phyloP scores from a whole-genome alignment of 2,329 filamentous ascomycete genomes.

The Delphinella strobiligena region DNA sequence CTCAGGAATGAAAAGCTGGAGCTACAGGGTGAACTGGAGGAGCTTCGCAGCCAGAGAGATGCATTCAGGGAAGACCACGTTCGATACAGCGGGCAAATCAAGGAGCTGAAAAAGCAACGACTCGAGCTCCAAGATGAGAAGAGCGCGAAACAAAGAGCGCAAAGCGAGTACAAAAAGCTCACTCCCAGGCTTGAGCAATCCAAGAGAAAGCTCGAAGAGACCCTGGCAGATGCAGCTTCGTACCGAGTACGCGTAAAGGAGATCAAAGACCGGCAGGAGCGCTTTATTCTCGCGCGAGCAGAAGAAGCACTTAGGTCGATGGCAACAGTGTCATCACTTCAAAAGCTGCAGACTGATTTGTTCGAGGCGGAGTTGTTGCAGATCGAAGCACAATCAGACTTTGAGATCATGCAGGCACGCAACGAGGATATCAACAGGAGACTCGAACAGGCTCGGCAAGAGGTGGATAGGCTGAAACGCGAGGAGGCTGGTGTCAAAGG shows the following conservation, averaged over 20 bases:
- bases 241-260: constrained; percentile 44
- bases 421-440: constrained; percentile 47
- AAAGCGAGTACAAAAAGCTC: constrained; percentile 52
- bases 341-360: constrained; percentile 48
- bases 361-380: constrained; percentile 58
- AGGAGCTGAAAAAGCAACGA: constrained; percentile 13
- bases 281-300: constrained; percentile 22
- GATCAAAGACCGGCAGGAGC: constrained; percentile 29
- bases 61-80: constrained; percentile 12
- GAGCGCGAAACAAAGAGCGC: constrained; percentile 48
- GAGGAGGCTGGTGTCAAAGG: constrained; percentile 13
- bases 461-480: constrained; percentile 26
- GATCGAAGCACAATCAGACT: constrained; percentile 75
- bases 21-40: constrained; percentile 26
- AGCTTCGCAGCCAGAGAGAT: constrained; percentile 25
- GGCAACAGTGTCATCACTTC: constrained; percentile 50
- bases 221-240: constrained; percentile 42
- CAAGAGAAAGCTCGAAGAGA: constrained; percentile 31
- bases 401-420: constrained; percentile 53
- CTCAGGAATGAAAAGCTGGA: constrained; percentile 42
- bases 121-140: constrained; percentile 48
- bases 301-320: constrained; percentile 41
- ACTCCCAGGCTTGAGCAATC: constrained; percentile 56
- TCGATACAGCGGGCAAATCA: constrained; percentile 12
- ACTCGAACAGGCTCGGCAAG: constrained; percentile 36